Percentiles rank a stretch among this genome's conserved stretches.
These are phyloP conservation scores for Fusarium sp. DNA, from an alignment of 2,329 filamentous ascomycete species.

Conservation along the genomic window DNA sequence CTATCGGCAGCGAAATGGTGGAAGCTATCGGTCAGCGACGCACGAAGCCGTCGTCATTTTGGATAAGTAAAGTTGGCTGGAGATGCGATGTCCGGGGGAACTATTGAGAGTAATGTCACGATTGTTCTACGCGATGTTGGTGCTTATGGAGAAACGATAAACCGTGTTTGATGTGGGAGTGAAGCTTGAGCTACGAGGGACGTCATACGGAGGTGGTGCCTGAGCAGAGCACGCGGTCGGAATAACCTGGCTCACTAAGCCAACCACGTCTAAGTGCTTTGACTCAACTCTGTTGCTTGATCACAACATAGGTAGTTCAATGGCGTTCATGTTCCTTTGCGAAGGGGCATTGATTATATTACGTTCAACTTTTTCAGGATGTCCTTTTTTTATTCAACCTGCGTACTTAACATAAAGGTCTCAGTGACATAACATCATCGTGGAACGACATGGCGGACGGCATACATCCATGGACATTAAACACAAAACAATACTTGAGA, in stretches of 20 bases:
- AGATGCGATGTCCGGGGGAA: not conserved
- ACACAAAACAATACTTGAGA: not conserved
- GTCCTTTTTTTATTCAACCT: too few species aligned
- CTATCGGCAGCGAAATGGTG: conserved; percentile 30
- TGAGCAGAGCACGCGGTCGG: conserved; percentile 25
- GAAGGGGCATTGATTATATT: too few species aligned
- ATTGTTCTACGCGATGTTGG: not conserved
- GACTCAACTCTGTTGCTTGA: not conserved
- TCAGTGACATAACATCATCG: too few species aligned
- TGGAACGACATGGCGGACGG: not conserved
- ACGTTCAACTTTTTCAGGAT: too few species aligned
- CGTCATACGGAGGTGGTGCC: conserved; percentile 35
- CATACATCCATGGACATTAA: not conserved
- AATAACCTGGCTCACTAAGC: conserved; percentile 20
- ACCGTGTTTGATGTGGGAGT: conserved; percentile 10
- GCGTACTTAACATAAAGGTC: too few species aligned
- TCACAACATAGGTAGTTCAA: not conserved
- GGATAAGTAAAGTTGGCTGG: conserved; percentile 10
- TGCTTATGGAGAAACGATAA: not conserved
- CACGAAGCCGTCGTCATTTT: conserved; percentile 46
- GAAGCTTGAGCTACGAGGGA: conserved; percentile 26
- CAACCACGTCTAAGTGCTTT: not conserved
- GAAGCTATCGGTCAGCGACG: conserved; percentile 45
- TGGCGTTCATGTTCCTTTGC: not conserved
- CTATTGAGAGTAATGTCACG: not conserved